Percentiles rank a stretch among this genome's conserved stretches.
Conservation (phyloP, 2,329 filamentous ascomycete genomes). For the Colletotrichum sp. region DNA sequence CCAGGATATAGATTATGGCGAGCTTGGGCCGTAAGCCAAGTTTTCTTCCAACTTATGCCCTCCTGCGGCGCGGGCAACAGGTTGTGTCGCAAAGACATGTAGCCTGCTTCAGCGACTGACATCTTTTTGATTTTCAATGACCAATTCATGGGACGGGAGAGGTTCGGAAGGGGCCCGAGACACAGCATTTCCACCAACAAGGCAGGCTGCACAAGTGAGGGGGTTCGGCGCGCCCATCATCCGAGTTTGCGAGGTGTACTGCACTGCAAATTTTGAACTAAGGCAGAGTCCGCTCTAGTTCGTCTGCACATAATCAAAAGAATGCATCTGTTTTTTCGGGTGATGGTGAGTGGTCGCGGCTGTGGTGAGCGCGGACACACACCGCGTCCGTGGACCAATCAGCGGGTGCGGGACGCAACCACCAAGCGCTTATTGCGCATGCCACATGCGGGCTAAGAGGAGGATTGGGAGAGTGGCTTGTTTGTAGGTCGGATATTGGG, state of each 20-base stretch:
- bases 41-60: neutral
- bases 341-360: neutral
- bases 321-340: neutral
- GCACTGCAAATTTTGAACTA: neutral
- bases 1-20: neutral
- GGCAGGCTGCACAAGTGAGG: neutral
- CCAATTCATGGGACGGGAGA: neutral
- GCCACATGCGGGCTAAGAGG: neutral
- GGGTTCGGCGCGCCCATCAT: neutral
- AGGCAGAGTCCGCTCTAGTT: neutral
- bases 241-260: neutral
- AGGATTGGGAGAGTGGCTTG: neutral
- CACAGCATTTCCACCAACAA: neutral
- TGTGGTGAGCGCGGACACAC: neutral
- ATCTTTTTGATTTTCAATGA: neutral
- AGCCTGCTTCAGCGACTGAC: neutral
- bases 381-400: slow-evolving; percentile 3
- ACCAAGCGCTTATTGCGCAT: slow-evolving; percentile 9
- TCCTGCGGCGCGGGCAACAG: neutral
- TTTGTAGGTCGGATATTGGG: neutral
- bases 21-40: neutral
- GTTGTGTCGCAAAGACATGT: neutral
- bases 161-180: neutral
- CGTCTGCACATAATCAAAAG: neutral
- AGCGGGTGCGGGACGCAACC: neutral